Percentiles rank a stretch among this genome's conserved stretches.
phyloP scores from a whole-genome alignment of 305 asterid genomes.

The Ruellia speciosa region DNA sequence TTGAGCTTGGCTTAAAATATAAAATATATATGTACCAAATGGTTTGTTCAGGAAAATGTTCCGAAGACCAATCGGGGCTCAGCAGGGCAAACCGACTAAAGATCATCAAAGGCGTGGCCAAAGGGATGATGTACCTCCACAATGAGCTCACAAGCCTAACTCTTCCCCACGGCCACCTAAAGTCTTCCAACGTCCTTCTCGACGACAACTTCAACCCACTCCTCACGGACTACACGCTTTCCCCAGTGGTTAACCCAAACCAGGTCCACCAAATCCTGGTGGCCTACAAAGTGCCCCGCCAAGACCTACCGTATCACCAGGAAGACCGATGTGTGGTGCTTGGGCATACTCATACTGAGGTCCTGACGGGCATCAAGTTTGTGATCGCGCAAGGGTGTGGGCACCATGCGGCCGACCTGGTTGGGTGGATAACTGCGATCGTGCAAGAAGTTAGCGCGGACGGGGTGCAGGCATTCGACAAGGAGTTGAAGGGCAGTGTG shows the following conservation, averaged over 20 bases:
- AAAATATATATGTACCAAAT: too few relatives aligned
- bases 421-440: conserved; percentile 29
- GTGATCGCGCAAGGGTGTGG: conserved; percentile 43
- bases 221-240: conserved; percentile 60
- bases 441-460: conserved; percentile 15
- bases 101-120: conserved; percentile 59
- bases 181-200: conserved; percentile 65
- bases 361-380: conserved; percentile 54
- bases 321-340: conserved; percentile 68
- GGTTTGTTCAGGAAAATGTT: conserved; percentile 19
- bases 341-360: conserved; percentile 66
- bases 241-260: conserved; percentile 49
- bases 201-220: conserved; percentile 45
- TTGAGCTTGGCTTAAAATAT: too few relatives aligned
- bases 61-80: conserved; percentile 27
- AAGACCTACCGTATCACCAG: conserved; percentile 24
- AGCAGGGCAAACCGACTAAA: conserved; percentile 56
- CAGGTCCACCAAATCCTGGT: conserved; percentile 41
- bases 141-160: conserved; percentile 43
- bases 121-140: conserved; percentile 58
- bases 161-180: conserved; percentile 70
- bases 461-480: conserved; percentile 25
- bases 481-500: conserved; percentile 29
- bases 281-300: conserved; percentile 51
- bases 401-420: conserved; percentile 21